Evolutionary conservation across 495 filamentous ascomycete genomes (phyloP), one percentile per base, ranked within the genome.

Genomic region (Xylaria telfairii): DNA sequence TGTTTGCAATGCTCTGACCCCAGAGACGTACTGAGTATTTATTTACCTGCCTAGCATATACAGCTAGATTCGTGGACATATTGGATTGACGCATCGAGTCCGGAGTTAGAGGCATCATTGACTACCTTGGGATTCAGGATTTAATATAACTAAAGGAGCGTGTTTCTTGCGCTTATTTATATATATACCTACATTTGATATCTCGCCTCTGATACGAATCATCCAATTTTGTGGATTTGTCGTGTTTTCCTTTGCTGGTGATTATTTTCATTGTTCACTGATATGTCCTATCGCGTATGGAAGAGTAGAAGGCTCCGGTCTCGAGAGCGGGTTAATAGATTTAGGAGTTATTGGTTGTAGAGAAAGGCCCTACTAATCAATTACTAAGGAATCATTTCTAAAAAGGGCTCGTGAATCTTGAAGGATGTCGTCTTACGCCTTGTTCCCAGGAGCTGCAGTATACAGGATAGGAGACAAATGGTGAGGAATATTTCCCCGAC

Each of bases 51-150:
- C 56, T 59, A 37, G 56, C 30, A 37, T 59, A 59, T 2, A 32
- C 24, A 37, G 56, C 30, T 59, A 59, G 56, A 21, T 37, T 9
- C 2, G 30, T 21, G 19, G 32, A 34, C 59, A 30, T 46, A 44
- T 64, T 46, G 61, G 41, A n/a, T 32, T 24, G 41, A 47, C 10
- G 61, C 61, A 64, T 64, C 41, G 39, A 32, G 61, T 64, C 21
- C 24, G 61, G 61, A 64, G 61, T 64, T 64, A 1, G n/a, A 32
- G 41, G 41, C 41, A 64, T 44, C 61, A 46, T 64, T 64, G 24
- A 17, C 59, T 42, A 62, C 42, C 59, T 42, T 61, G 19, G 7
- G 57, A 62, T 13, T 4, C 9, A 30, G 37, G n/a, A 10, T 28
- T 62, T 62, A 62, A 62, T 62, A 39, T 62, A 21, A 61, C 21